These are phyloP conservation scores for Aspergillus wentii DNA, from an alignment of 495 filamentous ascomycete species.

Conservation along the genomic window DNA sequence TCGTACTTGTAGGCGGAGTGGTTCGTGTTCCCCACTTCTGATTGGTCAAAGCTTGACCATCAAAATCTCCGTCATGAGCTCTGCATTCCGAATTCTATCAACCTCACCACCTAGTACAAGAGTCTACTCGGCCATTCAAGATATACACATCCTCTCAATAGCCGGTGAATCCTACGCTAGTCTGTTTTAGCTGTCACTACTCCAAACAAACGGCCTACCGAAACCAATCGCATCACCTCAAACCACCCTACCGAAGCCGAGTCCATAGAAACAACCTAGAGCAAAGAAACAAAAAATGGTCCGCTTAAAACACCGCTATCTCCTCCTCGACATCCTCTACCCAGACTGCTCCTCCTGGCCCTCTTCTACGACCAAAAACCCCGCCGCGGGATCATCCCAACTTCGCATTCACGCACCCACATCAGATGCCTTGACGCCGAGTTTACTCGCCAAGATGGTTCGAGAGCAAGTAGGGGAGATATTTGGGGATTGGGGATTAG, in stretches of 20 bases:
- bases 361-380: constrained; percentile 5
- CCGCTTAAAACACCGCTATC: constrained; percentile 90
- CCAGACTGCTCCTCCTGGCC: constrained; percentile 49
- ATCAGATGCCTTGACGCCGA: constrained; percentile 56
- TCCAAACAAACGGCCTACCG: too few species aligned
- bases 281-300: constrained; percentile 60
- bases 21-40: too few species aligned
- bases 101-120: too few species aligned
- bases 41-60: too few species aligned
- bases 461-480: constrained; percentile 61
- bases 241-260: neutral
- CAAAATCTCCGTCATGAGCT: too few species aligned
- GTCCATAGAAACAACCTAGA: neutral
- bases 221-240: constrained; percentile 1
- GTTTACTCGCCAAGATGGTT: constrained; percentile 61
- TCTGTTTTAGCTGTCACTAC: too few species aligned
- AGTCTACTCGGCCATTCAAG: too few species aligned
- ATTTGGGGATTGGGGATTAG: constrained; percentile 90
- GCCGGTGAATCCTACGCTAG: too few species aligned
- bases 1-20: too few species aligned
- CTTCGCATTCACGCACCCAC: constrained; percentile 75
- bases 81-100: too few species aligned
- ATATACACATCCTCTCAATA: too few species aligned
- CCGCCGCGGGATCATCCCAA: constrained; percentile 20
- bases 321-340: constrained; percentile 88